Conservation (phyloP, 129 eudicot species). For the Chrysanthemum makinoi region DNA sequence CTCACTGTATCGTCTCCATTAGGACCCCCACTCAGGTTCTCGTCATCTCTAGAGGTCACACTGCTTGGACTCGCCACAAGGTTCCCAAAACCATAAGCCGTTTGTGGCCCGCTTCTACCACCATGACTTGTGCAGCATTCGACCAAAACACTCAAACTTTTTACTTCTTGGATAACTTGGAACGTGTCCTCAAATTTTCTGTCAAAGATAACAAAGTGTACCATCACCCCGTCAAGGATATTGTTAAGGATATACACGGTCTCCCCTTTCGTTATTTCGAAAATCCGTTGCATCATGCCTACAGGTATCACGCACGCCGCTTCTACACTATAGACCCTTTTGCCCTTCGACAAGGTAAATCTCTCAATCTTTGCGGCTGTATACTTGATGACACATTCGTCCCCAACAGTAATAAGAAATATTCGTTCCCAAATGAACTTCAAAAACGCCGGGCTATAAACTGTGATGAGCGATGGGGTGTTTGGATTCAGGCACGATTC, state of each 20-base stretch:
- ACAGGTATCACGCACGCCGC: neutral
- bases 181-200: neutral
- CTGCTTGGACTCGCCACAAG: conserved; percentile 20
- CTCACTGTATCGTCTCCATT: conserved; percentile 24
- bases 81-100: no score
- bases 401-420: neutral
- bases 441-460: neutral
- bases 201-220: neutral
- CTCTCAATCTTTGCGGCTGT: conserved; percentile 34
- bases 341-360: conserved; percentile 29
- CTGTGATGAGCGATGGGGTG: conserved; percentile 1
- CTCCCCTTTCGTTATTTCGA: no score
- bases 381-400: neutral
- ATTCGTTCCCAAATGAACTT: neutral
- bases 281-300: neutral
- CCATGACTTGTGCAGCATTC: conserved; percentile 17
- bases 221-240: neutral
- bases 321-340: neutral
- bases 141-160: neutral
- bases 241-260: no score
- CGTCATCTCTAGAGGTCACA: conserved; percentile 21
- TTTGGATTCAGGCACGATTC: conserved; percentile 35
- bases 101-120: no score
- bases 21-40: conserved; percentile 15
- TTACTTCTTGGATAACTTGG: no score